Evolutionary conservation across 441 rosid genomes (phyloP).

Genomic region (Melastoma candidum): DNA sequence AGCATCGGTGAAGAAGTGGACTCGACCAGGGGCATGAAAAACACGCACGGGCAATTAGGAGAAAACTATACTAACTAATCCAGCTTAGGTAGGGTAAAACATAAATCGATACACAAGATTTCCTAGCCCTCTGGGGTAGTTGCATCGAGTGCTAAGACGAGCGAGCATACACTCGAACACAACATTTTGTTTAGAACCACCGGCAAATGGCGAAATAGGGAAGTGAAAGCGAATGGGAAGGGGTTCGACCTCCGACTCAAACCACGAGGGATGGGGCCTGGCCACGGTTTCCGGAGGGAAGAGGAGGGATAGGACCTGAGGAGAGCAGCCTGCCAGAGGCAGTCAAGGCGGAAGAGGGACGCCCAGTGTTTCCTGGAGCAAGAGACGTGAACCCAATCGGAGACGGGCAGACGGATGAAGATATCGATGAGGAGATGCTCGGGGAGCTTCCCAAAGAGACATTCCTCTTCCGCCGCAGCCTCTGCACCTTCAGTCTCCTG

Average conservation of each 20-base stretch:
- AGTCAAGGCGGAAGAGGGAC: slow-evolving; percentile 54
- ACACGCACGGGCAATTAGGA: no score
- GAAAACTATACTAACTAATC: no score
- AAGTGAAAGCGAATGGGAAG: no score
- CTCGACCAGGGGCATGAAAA: no score
- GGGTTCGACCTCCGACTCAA: slow-evolving; percentile 40
- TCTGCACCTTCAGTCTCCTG: not conserved
- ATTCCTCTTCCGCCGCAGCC: slow-evolving; percentile 19
- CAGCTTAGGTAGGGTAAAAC: no score
- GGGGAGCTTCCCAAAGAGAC: slow-evolving; percentile 49
- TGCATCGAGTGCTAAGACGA: no score
- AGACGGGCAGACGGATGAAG: slow-evolving; percentile 55
- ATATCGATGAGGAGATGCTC: slow-evolving; percentile 74
- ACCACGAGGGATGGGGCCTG: slow-evolving; percentile 74
- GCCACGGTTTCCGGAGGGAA: slow-evolving; percentile 56
- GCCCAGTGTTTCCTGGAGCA: slow-evolving; percentile 71
- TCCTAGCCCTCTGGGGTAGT: no score
- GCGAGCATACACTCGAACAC: no score
- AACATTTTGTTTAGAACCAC: no score
- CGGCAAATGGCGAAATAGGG: no score
- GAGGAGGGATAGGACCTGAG: slow-evolving; percentile 41
- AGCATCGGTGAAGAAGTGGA: not conserved
- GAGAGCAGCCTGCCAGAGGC: slow-evolving; percentile 81
- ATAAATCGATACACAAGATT: no score
- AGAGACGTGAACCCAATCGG: slow-evolving; percentile 50